phyloP scores from a whole-genome alignment of 2,329 filamentous ascomycete genomes.

The Hymenoscyphus linearis region DNA sequence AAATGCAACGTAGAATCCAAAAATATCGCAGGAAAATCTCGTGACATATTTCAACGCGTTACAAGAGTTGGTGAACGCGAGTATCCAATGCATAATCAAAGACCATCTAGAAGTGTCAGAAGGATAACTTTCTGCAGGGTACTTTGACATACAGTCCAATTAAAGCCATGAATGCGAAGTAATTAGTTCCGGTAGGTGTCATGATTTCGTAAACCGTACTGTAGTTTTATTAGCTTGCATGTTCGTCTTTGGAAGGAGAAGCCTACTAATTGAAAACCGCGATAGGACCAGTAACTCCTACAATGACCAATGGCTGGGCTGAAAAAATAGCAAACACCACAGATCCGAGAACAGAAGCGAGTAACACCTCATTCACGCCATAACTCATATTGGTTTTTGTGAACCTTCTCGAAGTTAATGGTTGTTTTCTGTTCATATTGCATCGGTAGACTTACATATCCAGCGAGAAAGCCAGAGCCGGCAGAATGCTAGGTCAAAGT shows the following conservation, averaged over 20 bases:
- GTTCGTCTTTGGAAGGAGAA: neutral
- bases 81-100: constrained; percentile 75
- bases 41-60: constrained; percentile 87
- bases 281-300: constrained; percentile 85
- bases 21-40: constrained; percentile 87
- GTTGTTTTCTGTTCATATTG: neutral
- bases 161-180: constrained; percentile 88
- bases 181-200: constrained; percentile 68
- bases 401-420: constrained; percentile 41
- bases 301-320: constrained; percentile 82
- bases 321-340: constrained; percentile 76
- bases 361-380: constrained; percentile 86
- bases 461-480: constrained; percentile 80
- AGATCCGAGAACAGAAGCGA: constrained; percentile 76
- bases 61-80: constrained; percentile 80
- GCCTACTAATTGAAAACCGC: constrained; percentile 84
- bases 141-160: constrained; percentile 56
- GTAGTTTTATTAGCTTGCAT: constrained; percentile 38
- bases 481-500: constrained; percentile 60
- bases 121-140: neutral
- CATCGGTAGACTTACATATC: constrained; percentile 56
- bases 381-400: constrained; percentile 79
- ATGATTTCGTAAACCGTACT: constrained; percentile 91
- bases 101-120: constrained; percentile 57
- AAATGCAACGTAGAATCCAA: constrained; percentile 88